A percentile compares a stretch with the other conserved stretches of the same genome.
Conservation (phyloP, 805 yeast species). For the Candida verbasci region DNA sequence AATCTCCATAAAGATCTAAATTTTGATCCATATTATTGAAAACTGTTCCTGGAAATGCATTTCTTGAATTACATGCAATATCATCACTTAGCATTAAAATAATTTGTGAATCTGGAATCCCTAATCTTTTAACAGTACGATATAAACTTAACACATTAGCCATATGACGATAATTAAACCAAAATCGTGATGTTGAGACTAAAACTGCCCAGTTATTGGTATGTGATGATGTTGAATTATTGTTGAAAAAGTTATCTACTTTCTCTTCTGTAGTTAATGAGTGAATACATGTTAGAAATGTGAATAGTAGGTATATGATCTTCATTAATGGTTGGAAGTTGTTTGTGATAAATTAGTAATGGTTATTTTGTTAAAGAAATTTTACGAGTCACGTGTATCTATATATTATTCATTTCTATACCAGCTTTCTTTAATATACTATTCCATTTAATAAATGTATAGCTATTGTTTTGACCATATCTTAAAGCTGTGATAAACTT, state of each 20-base stretch:
- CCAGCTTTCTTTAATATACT: neutral
- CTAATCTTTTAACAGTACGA: conserved; percentile 91
- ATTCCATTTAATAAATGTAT: conserved; percentile 1
- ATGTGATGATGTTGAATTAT: conserved; percentile 32
- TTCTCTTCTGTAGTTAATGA: neutral
- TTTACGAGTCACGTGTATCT: conserved; percentile 2
- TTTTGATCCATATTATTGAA: conserved; percentile 91
- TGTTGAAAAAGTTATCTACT: conserved; percentile 1
- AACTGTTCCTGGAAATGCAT: conserved; percentile 93
- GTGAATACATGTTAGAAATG: neutral
- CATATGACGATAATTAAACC: conserved; percentile 98
- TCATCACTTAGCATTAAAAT: conserved; percentile 95
- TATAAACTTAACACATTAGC: conserved; percentile 93
- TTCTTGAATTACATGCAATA: conserved; percentile 94
- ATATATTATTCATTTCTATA: neutral
- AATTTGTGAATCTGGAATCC: conserved; percentile 97
- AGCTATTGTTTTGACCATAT: conserved; percentile 2
- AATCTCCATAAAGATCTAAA: conserved; percentile 89
- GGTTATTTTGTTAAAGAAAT: neutral
- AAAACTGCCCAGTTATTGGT: conserved; percentile 79
- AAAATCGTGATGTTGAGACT: conserved; percentile 92
- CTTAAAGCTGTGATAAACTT: conserved; percentile 1
- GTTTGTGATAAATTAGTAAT: neutral
- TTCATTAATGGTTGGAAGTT: neutral
- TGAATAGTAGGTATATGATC: neutral